phyloP scores from a whole-genome alignment of 805 yeast genomes.

The Spathaspora girioi region DNA sequence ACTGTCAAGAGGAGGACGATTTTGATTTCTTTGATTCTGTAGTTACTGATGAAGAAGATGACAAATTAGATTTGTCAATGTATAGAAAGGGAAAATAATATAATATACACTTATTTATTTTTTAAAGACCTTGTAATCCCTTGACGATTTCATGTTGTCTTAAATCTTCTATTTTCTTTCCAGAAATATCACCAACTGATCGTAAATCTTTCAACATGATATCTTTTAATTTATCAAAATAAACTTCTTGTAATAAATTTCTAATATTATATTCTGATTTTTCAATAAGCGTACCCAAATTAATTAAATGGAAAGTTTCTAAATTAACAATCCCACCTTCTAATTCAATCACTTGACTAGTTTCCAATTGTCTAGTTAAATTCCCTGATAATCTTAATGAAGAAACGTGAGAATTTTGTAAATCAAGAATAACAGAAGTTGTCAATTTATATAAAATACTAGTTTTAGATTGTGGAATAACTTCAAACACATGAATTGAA shows the following conservation, averaged over 20 bases:
- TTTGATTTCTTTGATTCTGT: conserved; percentile 1
- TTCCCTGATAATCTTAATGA: conserved; percentile 62
- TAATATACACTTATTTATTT: conserved; percentile 8
- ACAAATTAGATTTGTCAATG: conserved; percentile 22
- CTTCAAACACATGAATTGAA: conserved; percentile 89
- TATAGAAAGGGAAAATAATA: conserved; percentile 10
- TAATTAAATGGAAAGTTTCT: conserved; percentile 71
- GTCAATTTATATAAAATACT: conserved; percentile 66
- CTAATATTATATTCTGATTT: conserved; percentile 85
- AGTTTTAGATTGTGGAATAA: conserved; percentile 36
- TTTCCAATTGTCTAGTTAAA: conserved; percentile 78
- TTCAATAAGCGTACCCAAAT: conserved; percentile 81
- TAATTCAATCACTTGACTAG: conserved; percentile 39
- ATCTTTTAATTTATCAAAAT: conserved; percentile 91
- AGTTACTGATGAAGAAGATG: conserved; percentile 5
- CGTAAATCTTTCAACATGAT: conserved; percentile 53
- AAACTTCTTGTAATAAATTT: conserved; percentile 85
- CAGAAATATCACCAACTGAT: conserved; percentile 31
- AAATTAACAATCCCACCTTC: conserved; percentile 29
- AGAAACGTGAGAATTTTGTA: conserved; percentile 27
- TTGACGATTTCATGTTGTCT: conserved; percentile 35
- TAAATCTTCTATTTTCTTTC: conserved; percentile 24
- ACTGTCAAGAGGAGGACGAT: neutral
- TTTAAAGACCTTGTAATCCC: conserved; percentile 31
- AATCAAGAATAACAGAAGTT: conserved; percentile 79